A percentile compares a stretch with the other conserved stretches of the same genome.
Conservation (phyloP, 306 rosid genomes). For the Vigna mungo region DNA sequence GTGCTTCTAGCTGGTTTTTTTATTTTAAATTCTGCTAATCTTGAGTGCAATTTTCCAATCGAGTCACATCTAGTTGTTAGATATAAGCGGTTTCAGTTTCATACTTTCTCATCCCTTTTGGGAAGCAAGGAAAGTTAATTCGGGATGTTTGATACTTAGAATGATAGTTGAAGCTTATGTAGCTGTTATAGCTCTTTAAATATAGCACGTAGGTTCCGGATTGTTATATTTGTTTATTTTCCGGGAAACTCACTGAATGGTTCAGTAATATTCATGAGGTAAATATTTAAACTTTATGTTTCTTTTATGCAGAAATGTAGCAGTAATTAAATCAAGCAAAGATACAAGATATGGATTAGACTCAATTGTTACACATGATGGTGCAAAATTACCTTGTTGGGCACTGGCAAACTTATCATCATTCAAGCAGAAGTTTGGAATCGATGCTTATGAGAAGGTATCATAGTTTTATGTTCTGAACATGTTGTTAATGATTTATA, state of each 20-base stretch:
- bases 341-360: slow-evolving; percentile 89
- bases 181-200: slow-evolving; percentile 20
- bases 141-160: slow-evolving; percentile 10
- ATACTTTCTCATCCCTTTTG: slow-evolving; percentile 16
- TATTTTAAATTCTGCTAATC: not conserved
- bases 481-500: slow-evolving; percentile 18
- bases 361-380: slow-evolving; percentile 93
- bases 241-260: not conserved
- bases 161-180: slow-evolving; percentile 32
- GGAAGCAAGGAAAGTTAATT: not conserved
- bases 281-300: slow-evolving; percentile 24
- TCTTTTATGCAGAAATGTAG: slow-evolving; percentile 70
- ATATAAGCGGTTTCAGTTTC: not conserved
- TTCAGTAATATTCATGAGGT: not conserved
- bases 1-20: not conserved
- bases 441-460: slow-evolving; percentile 78
- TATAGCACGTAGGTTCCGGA: not conserved
- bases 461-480: slow-evolving; percentile 31
- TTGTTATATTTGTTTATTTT: slow-evolving; percentile 18
- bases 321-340: slow-evolving; percentile 87
- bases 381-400: slow-evolving; percentile 83
- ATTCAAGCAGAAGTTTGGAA: slow-evolving; percentile 76
- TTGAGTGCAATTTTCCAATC: slow-evolving; percentile 1
- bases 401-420: slow-evolving; percentile 68
- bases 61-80: not conserved